Conservation (phyloP, 371 early-diverging fungal genomes). For the Batkoa obscura region DNA sequence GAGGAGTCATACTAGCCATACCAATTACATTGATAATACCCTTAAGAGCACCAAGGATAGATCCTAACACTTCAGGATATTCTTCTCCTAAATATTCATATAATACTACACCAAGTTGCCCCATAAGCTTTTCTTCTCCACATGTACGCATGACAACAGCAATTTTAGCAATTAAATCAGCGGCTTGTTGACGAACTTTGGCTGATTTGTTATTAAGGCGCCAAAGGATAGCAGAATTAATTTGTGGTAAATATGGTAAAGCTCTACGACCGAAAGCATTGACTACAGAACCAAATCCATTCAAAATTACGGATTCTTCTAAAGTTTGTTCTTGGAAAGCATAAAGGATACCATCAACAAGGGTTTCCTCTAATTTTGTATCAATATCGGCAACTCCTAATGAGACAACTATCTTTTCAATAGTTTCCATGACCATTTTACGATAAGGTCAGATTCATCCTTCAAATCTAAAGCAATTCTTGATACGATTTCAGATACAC, state of each 20-base stretch:
- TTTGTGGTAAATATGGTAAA: slow-evolving; percentile 81
- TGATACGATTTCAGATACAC: slow-evolving; percentile 69
- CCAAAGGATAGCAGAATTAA: slow-evolving; percentile 86
- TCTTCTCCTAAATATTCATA: slow-evolving; percentile 97
- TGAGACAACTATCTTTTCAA: slow-evolving; percentile 55
- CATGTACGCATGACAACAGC: slow-evolving; percentile 86
- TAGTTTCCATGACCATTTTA: slow-evolving; percentile 93
- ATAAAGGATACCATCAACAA: slow-evolving; percentile 90
- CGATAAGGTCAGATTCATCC: slow-evolving; percentile 90
- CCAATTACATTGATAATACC: slow-evolving; percentile 92
- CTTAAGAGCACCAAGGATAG: slow-evolving; percentile 78
- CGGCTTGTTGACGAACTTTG: slow-evolving; percentile 91
- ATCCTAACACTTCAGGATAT: slow-evolving; percentile 92
- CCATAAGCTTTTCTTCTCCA: slow-evolving; percentile 87
- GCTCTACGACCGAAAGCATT: slow-evolving; percentile 75
- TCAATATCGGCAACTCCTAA: slow-evolving; percentile 85
- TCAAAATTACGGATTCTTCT: slow-evolving; percentile 79
- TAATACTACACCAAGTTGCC: slow-evolving; percentile 72
- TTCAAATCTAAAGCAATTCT: slow-evolving; percentile 79
- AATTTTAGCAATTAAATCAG: slow-evolving; percentile 84
- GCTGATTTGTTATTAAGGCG: slow-evolving; percentile 91
- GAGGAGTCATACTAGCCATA: slow-evolving; percentile 93
- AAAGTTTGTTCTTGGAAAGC: slow-evolving; percentile 93
- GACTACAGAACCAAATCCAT: slow-evolving; percentile 88
- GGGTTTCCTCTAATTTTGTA: slow-evolving; percentile 64